Evolutionary conservation across 83 land plant genomes (phyloP).

Genomic region (Diphasiastrum complanatum): DNA sequence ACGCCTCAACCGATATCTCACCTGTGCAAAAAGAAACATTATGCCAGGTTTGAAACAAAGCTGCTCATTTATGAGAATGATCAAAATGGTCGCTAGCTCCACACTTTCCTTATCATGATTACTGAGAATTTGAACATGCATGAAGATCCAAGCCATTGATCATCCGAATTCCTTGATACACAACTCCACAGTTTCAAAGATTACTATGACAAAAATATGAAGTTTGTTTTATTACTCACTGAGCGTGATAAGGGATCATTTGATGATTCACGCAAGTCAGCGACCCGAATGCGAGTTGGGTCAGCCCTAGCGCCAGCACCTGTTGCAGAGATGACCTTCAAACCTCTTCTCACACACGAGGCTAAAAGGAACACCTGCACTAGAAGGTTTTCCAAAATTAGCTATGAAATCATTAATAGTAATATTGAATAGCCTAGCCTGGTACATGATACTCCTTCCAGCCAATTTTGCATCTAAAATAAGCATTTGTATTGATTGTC

Average conservation of each 20-base stretch:
- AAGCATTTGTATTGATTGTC: too few relatives aligned
- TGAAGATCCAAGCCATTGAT: too few relatives aligned
- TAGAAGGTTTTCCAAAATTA: neutral
- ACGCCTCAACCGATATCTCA: slow-evolving; percentile 71
- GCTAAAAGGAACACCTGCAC: slow-evolving; percentile 86
- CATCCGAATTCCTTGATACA: too few relatives aligned
- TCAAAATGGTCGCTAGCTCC: too few relatives aligned
- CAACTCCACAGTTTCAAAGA: neutral
- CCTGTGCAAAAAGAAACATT: slow-evolving; percentile 36
- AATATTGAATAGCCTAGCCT: too few relatives aligned
- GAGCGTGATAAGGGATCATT: slow-evolving; percentile 91
- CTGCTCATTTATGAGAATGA: too few relatives aligned
- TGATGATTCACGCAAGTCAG: slow-evolving; percentile 88
- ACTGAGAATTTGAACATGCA: too few relatives aligned
- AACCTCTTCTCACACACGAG: slow-evolving; percentile 73
- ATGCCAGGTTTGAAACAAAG: neutral
- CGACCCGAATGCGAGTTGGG: slow-evolving; percentile 90
- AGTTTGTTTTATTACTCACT: slow-evolving; percentile 38
- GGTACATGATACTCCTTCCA: too few relatives aligned
- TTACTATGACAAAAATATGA: neutral
- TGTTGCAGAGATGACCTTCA: slow-evolving; percentile 84
- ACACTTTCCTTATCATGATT: too few relatives aligned
- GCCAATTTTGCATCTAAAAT: too few relatives aligned
- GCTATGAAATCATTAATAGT: neutral
- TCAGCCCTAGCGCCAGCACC: slow-evolving; percentile 99